Conservation (phyloP, 2,329 filamentous ascomycete genomes). For the Orbilia oligospora region DNA sequence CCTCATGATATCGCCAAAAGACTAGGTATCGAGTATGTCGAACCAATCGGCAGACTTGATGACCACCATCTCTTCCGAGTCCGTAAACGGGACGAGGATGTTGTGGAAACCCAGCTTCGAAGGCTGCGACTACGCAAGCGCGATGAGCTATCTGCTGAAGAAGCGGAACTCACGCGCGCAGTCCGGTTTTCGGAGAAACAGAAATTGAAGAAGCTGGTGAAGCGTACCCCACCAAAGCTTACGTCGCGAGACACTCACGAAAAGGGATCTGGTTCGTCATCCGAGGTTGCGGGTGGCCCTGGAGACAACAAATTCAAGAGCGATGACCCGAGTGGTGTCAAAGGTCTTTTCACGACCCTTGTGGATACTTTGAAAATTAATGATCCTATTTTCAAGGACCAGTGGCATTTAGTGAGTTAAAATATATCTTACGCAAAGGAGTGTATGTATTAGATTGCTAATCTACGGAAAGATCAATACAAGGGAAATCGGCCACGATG, state of each 20-base stretch:
- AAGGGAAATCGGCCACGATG: conserved; percentile 84
- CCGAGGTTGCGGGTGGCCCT: neutral
- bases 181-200: conserved; percentile 87
- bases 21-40: conserved; percentile 84
- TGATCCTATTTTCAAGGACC: conserved; percentile 92
- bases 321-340: conserved; percentile 20
- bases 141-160: conserved; percentile 67
- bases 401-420: conserved; percentile 84
- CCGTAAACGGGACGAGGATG: conserved; percentile 74
- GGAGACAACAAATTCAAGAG: conserved; percentile 37
- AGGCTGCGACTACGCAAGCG: conserved; percentile 72
- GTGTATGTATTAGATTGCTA: conserved; percentile 28
- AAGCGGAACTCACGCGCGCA: conserved; percentile 76
- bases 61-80: conserved; percentile 89
- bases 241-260: conserved; percentile 19
- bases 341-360: conserved; percentile 66
- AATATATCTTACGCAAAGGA: neutral
- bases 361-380: conserved; percentile 79
- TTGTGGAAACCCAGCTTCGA: conserved; percentile 73
- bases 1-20: conserved; percentile 79
- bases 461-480: conserved; percentile 75
- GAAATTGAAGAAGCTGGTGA: conserved; percentile 75
- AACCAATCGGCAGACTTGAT: conserved; percentile 81
- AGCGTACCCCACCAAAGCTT: conserved; percentile 70
- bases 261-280: conserved; percentile 6